phyloP scores from a whole-genome alignment of 176 grass and related monocot genomes.

The Musa itinerans region DNA sequence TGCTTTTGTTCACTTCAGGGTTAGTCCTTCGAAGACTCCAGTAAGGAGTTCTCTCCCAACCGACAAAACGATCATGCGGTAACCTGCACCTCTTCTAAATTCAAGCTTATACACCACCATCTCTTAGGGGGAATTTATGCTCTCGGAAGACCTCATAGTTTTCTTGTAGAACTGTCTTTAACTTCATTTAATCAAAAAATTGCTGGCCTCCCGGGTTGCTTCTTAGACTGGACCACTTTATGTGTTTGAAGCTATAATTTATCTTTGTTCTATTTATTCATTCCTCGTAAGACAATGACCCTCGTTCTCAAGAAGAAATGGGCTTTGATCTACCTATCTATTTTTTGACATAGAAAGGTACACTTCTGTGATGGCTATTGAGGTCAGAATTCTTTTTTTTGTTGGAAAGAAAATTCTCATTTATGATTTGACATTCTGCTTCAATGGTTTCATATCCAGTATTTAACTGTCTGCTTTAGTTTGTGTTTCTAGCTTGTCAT shows the following conservation, averaged over 20 bases:
- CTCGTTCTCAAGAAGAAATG: too few relatives aligned
- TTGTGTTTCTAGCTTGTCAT: too few relatives aligned
- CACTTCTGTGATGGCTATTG: too few relatives aligned
- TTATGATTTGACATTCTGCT: too few relatives aligned
- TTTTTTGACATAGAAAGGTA: too few relatives aligned
- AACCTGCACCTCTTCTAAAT: neutral
- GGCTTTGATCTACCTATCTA: too few relatives aligned
- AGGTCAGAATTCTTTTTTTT: too few relatives aligned
- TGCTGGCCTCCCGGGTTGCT: too few relatives aligned
- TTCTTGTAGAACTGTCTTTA: neutral
- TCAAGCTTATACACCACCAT: neutral
- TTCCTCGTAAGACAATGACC: too few relatives aligned
- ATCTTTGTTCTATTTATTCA: neutral
- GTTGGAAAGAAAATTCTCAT: too few relatives aligned
- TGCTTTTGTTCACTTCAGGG: conserved; percentile 4
- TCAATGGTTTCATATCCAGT: too few relatives aligned
- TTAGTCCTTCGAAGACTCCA: conserved; percentile 35
- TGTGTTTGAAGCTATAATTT: neutral
- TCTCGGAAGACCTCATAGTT: neutral
- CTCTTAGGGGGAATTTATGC: neutral
- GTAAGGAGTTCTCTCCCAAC: neutral
- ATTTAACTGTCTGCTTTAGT: too few relatives aligned
- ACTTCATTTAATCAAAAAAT: neutral
- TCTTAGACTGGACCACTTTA: neutral
- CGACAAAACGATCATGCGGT: neutral